Evolutionary conservation across 441 rosid genomes (phyloP).

Genomic region (Adansonia madagascariensis): DNA sequence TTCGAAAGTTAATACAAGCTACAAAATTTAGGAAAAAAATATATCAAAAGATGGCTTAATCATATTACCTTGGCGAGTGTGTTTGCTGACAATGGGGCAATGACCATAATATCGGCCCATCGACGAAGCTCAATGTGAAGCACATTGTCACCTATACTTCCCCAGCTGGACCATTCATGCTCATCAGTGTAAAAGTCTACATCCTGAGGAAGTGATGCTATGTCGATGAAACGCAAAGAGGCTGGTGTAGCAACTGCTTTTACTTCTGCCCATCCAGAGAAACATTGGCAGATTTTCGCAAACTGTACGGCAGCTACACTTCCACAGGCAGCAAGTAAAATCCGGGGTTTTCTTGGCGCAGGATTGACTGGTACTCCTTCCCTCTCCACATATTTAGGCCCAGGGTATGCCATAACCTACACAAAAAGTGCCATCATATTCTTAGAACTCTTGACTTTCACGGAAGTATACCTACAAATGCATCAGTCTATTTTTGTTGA

Average conservation of each 20-base stretch:
- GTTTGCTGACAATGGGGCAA: slow-evolving; percentile 85
- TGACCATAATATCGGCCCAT: slow-evolving; percentile 91
- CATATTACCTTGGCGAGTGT: slow-evolving; percentile 74
- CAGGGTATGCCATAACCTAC: slow-evolving; percentile 28
- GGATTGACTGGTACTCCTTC: slow-evolving; percentile 34
- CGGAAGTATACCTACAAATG: not conserved
- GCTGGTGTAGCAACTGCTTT: slow-evolving; percentile 76
- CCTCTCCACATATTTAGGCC: slow-evolving; percentile 19
- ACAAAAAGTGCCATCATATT: not conserved
- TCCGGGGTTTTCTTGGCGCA: slow-evolving; percentile 54
- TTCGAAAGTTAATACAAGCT: not conserved
- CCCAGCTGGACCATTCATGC: slow-evolving; percentile 89
- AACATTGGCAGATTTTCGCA: slow-evolving; percentile 76
- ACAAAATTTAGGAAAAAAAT: not conserved
- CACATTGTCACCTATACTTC: slow-evolving; percentile 69
- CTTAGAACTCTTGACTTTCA: slow-evolving; percentile 3
- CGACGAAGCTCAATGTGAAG: slow-evolving; percentile 84
- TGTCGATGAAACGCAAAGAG: slow-evolving; percentile 75
- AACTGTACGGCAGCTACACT: slow-evolving; percentile 92
- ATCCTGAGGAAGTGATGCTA: slow-evolving; percentile 65
- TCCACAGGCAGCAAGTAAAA: slow-evolving; percentile 83
- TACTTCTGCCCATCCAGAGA: slow-evolving; percentile 83
- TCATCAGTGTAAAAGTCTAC: slow-evolving; percentile 70
- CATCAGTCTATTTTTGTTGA: not conserved
- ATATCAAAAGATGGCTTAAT: not conserved